Base-by-base conservation (phyloP, 2,329 filamentous ascomycete genomes). In the Ilyonectria destructans region DNA sequence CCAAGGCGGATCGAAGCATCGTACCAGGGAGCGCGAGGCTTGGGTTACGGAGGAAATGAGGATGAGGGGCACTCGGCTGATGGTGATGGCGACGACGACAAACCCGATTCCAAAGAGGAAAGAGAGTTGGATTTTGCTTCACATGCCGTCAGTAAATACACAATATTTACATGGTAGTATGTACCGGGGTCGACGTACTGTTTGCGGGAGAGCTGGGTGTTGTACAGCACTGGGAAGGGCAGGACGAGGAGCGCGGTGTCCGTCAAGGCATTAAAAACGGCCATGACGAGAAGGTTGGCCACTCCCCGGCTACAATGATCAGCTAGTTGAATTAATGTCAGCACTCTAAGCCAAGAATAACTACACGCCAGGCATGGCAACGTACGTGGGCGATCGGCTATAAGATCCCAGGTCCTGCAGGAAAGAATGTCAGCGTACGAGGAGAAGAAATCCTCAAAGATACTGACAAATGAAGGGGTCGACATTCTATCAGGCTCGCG, bases 181-280 rank as follows among this genome's bases (percentile, higher is more conserved):
- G 60, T 60, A 23, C 37, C 58, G 2, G 57, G 26, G 9, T 73
- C 62, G 29, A 74, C 71, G 3, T 67, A 63, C 1, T 72, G 63
- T 9, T 73, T 61, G 58, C 71, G 69, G 35, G 35, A 37, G 35
- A 37, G 35, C 10, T 37, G 35, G 35, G 35, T 37, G 35, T 37
- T 37, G 10, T 37, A 37, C 2, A 79, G 67, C 26, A 79, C 78
- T 7, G 77, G 77, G 40, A 78, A 77, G 0, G 77, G 77, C 1
- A 79, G 73, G 10, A 77, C 64, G 19, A 79, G 77, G 7, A 79
- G 73, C 0, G 76, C 74, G 3, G 79, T 21, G 31, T 77, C 75
- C 49, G 77, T 73, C 4, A 78, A 43, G 15, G 77, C 75, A 12
- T 79, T 79, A 46, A 75, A 78, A 7, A 75, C 69, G 2, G 71